Base-by-base conservation (phyloP, 1,139 yeast species). In the Kurtzmaniella quercitrusa region DNA sequence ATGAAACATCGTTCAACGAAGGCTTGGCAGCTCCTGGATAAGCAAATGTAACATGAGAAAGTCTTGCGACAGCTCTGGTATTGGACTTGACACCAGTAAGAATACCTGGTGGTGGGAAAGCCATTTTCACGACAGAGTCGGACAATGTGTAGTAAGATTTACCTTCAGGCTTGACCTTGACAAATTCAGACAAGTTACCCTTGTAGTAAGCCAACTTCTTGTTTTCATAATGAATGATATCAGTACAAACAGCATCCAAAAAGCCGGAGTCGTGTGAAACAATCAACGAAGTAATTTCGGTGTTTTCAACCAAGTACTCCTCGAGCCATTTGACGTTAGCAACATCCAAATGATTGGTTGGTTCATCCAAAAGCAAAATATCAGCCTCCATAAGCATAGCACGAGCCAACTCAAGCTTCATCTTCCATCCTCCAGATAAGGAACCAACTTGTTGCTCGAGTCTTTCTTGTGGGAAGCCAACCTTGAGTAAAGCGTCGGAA, bases 361-460 rank as follows among this genome's bases (percentile, higher is more conserved):
- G 98, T 80, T 93, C 98, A 68, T 93, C 98, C 61, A 93, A 77
- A 56, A 93, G 73, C 55, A 93, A 77, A 42, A 93, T 91, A 67
- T 93, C 98, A 30, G 98, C 98, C 68, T 85, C 88, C 91, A 89
- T 88, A 57, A 93, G 75, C 95, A 93, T 91, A 39, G 98, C 98
- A 72, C 98, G 85, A 16, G 98, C 98, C 59, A 93, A 76, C 66
- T 91, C 98, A 52, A 93, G 78, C 72, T 93, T 93, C 98, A 93
- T 93, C 70, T 93, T 93, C 97, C 97, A 89, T 63, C 98, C 98
- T 66, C 98, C 98, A 45, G 97, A 88, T 50, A 93, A 74, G 2
- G 98, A 87, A 37, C 97, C 96, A 48, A 93, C 97, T 42, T 88
- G 78, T 68, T 91, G 97, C 28, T 77, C 74, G 57, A 95, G 78